phyloP scores from a whole-genome alignment of 2,329 filamentous ascomycete species.

The Mycogone perniciosa region DNA sequence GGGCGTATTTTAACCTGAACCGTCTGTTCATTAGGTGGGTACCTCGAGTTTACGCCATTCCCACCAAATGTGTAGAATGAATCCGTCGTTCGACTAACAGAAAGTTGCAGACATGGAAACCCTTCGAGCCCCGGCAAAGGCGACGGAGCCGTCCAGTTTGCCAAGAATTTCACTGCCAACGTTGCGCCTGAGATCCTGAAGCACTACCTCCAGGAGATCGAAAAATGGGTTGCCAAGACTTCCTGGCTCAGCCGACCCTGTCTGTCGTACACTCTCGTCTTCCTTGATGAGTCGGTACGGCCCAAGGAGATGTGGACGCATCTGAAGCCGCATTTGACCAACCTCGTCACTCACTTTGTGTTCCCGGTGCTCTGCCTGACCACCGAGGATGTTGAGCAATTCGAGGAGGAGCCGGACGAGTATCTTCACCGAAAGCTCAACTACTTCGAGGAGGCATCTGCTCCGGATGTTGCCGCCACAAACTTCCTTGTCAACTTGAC shows the following conservation, averaged over 20 bases:
- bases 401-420: conserved; percentile 89
- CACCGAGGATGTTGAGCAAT: conserved; percentile 87
- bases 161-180: conserved; percentile 82
- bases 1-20: conserved; percentile 97
- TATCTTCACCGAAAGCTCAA: conserved; percentile 97
- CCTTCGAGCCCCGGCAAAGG: conserved; percentile 66
- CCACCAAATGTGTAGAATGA: neutral
- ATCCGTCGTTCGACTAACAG: conserved; percentile 1
- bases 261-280: conserved; percentile 87
- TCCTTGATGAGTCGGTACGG: conserved; percentile 94
- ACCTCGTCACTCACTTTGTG: conserved; percentile 86
- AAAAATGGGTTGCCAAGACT: conserved; percentile 94
- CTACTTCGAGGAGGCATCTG: conserved; percentile 94
- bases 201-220: conserved; percentile 87
- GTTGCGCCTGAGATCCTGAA: conserved; percentile 96
- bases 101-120: conserved; percentile 71
- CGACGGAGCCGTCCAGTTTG: conserved; percentile 72
- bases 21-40: conserved; percentile 78
- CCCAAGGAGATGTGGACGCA: conserved; percentile 96
- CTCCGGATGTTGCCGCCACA: conserved; percentile 90
- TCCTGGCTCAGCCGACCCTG: conserved; percentile 93
- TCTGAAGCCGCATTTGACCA: conserved; percentile 87
- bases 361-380: conserved; percentile 93
- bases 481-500: conserved; percentile 95
- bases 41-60: conserved; percentile 20